These are phyloP conservation scores for Pinus albicaulis DNA, from an alignment of 75 land plant genomes.

Conservation along the genomic window DNA sequence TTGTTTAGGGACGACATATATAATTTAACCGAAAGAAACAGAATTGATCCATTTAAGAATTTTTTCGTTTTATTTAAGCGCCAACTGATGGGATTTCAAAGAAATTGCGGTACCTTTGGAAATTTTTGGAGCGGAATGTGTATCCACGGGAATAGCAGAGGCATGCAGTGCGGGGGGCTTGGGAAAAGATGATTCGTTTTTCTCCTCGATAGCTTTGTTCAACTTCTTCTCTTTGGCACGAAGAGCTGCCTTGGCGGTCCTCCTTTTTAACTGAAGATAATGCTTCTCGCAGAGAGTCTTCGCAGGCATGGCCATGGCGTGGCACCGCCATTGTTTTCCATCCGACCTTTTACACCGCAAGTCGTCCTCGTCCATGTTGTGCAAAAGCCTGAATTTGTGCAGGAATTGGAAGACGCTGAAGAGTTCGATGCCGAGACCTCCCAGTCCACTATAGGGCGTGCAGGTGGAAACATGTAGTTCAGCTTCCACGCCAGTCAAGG, in stretches of 20 bases:
- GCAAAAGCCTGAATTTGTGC: not conserved
- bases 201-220: constrained; percentile 4
- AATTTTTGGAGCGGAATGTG: not conserved
- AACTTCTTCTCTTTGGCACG: constrained; percentile 6
- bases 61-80: not conserved
- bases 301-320: constrained; percentile 13
- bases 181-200: not conserved
- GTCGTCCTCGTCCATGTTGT: constrained; percentile 8
- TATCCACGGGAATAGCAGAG: not conserved
- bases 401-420: not conserved
- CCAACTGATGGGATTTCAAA: not conserved
- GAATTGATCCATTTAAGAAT: not conserved
- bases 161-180: constrained; percentile 1
- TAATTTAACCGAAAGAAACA: not conserved
- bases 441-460: not conserved
- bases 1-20: not conserved
- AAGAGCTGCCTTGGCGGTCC: constrained; percentile 12
- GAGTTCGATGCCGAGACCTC: not conserved
- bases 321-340: constrained; percentile 27
- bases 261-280: constrained; percentile 15
- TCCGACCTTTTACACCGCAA: constrained; percentile 23
- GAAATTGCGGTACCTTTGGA: not conserved
- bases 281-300: constrained; percentile 23
- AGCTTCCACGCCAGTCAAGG: not conserved
- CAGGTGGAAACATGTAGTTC: not conserved